Evolutionary conservation across 345 rosid genomes (phyloP).

Genomic region (Camelina sativa): DNA sequence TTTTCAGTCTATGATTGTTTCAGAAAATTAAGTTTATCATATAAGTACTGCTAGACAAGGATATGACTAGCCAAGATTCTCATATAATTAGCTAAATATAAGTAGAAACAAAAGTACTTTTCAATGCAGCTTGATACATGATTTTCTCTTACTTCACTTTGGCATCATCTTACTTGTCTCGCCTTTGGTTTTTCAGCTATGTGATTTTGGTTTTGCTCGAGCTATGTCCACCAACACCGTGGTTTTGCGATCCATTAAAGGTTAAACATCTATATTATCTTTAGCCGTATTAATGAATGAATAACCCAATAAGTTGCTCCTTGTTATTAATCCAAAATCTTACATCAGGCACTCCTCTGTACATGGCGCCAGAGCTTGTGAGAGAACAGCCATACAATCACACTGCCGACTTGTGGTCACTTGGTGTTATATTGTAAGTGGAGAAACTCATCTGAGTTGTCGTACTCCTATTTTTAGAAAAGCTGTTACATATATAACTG

Average conservation of each 20-base stretch:
- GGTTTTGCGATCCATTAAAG: constrained; percentile 94
- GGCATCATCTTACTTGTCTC: constrained; percentile 1
- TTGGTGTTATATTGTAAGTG: constrained; percentile 95
- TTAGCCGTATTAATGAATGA: constrained; percentile 14
- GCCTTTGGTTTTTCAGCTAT: constrained; percentile 62
- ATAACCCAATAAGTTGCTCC: constrained; percentile 19
- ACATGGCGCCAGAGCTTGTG: constrained; percentile 99
- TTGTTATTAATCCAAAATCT: constrained; percentile 25
- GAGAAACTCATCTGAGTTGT: constrained; percentile 12
- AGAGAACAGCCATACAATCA: constrained; percentile 98
- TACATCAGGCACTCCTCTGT: constrained; percentile 86
- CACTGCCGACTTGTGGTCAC: constrained; percentile 98
- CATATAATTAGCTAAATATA: constrained; percentile 9
- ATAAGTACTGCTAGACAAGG: neutral
- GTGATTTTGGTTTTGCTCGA: constrained; percentile 99
- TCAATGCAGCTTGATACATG: neutral
- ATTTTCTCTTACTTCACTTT: constrained; percentile 11
- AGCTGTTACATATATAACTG: neutral
- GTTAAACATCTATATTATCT: constrained; percentile 46
- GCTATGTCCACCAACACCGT: constrained; percentile 98
- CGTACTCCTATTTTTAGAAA: constrained; percentile 21
- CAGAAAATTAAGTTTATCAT: constrained; percentile 17
- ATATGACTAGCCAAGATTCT: neutral
- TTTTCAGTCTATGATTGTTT: constrained; percentile 17
- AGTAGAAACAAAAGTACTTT: constrained; percentile 1